Conservation (phyloP, 148 eudicot species). For the Euryodendron excelsum region DNA sequence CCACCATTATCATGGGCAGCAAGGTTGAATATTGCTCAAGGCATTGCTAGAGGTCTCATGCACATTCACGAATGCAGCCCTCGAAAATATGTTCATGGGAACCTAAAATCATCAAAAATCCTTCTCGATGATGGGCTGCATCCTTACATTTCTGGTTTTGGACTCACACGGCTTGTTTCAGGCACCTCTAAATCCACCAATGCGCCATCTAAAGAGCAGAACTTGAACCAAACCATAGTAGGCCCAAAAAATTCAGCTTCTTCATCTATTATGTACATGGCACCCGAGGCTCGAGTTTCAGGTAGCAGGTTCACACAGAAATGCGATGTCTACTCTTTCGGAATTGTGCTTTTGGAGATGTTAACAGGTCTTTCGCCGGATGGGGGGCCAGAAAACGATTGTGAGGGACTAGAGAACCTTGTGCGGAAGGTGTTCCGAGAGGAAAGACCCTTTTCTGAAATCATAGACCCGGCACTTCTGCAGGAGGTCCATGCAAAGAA, state of each 20-base stretch:
- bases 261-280: constrained; percentile 41
- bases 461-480: constrained; percentile 71
- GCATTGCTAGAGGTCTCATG: constrained; percentile 63
- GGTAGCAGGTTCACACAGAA: constrained; percentile 58
- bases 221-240: too few species aligned
- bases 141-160: constrained; percentile 81
- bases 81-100: constrained; percentile 67
- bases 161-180: constrained; percentile 61
- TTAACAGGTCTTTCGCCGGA: constrained; percentile 78
- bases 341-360: constrained; percentile 84
- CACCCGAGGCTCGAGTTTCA: constrained; percentile 63
- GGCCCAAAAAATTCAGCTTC: too few species aligned
- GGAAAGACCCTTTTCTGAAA: constrained; percentile 76
- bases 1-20: constrained; percentile 77
- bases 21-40: constrained; percentile 69
- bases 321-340: constrained; percentile 84
- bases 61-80: constrained; percentile 96
- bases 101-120: constrained; percentile 82
- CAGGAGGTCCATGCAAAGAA: constrained; percentile 86
- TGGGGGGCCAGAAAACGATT: constrained; percentile 46
- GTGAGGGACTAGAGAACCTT: constrained; percentile 48
- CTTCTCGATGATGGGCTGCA: constrained; percentile 79
- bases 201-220: constrained; percentile 31
- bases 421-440: constrained; percentile 76
- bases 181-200: constrained; percentile 39